Conservation (phyloP, 306 rosid species). For the Cucurbita moschata region DNA sequence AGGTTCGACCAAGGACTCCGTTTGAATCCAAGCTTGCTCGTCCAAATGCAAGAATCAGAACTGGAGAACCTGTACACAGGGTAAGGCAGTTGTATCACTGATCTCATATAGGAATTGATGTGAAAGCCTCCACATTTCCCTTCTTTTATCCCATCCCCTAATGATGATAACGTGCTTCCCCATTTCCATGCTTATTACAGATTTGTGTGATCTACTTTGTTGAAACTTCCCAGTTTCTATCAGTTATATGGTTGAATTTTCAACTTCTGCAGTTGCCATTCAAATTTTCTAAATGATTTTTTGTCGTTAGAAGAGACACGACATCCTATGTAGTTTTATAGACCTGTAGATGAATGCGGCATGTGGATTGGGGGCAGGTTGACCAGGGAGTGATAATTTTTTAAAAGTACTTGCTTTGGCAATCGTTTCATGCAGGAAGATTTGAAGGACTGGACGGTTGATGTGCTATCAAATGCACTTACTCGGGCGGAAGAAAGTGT, state of each 20-base stretch:
- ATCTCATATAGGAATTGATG: background rate
- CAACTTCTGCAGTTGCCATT: background rate
- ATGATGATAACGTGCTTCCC: background rate
- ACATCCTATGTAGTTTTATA: background rate
- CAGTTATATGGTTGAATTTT: background rate
- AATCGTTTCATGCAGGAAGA: slow-evolving; percentile 36
- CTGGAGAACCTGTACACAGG: slow-evolving; percentile 32
- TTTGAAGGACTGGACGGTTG: slow-evolving; percentile 70
- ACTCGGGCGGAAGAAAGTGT: slow-evolving; percentile 47
- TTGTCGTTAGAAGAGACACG: background rate
- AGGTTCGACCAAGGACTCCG: slow-evolving; percentile 40
- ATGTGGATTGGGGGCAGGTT: background rate
- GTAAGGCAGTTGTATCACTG: slow-evolving; percentile 10
- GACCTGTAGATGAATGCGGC: background rate
- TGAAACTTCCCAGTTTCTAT: background rate
- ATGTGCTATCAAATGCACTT: slow-evolving; percentile 54
- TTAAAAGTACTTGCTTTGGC: background rate
- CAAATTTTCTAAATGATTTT: background rate
- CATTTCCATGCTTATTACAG: background rate
- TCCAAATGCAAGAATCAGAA: slow-evolving; percentile 42
- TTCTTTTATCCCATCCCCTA: background rate
- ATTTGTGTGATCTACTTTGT: background rate
- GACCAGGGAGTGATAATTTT: background rate
- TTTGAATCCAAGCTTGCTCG: slow-evolving; percentile 56
- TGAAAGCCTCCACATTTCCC: background rate